Evolutionary conservation across 805 yeast species (phyloP), one percentile per base, ranked within the genome.

Genomic region (Sugiyamaella chiloensis): DNA sequence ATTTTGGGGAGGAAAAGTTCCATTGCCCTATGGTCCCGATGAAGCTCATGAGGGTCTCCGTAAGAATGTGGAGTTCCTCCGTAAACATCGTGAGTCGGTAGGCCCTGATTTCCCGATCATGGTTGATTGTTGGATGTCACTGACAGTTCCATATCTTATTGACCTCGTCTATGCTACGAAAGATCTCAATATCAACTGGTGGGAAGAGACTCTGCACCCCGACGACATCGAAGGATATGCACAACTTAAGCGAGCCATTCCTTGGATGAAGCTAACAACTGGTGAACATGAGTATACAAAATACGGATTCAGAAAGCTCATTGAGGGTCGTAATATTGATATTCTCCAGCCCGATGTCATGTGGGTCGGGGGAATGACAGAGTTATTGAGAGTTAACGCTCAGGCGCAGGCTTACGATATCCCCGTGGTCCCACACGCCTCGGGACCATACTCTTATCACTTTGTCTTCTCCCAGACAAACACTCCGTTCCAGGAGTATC

Each of bases 351-450:
- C 78, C 19, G 79, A 74, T 56, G 72, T 74, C 44, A 74, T 74
- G 78, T 74, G 78, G 78, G 75, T 73, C 51, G 78, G 78, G 44
- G 78, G 78, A 39, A 57, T 74, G 67, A 73, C 78, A 16, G 79
- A 74, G 61, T 60, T 73, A 27, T 60, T 74, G 45, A 68, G 71
- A 52, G 64, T 74, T 43, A 69, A 75, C 35, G 71, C 70, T 14
- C 78, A 74, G 56, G 78, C 78, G 23, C 76, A 76, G 41, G 78
- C 78, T 16, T 74, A 74, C 53, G 79, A 74, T 52, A 71, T 74
- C 43, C 79, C 79, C 23, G 76, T 74, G 40, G 79, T 74, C 47
- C 78, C 78, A 29, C 79, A 74, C 54, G 79, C 78, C 27, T 70
- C 75, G n/a, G 78, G 79, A 49, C 76, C 78, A 34, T 74, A 74